Base-by-base conservation (phyloP, 805 yeast species). In the Yarrowia sp. region DNA sequence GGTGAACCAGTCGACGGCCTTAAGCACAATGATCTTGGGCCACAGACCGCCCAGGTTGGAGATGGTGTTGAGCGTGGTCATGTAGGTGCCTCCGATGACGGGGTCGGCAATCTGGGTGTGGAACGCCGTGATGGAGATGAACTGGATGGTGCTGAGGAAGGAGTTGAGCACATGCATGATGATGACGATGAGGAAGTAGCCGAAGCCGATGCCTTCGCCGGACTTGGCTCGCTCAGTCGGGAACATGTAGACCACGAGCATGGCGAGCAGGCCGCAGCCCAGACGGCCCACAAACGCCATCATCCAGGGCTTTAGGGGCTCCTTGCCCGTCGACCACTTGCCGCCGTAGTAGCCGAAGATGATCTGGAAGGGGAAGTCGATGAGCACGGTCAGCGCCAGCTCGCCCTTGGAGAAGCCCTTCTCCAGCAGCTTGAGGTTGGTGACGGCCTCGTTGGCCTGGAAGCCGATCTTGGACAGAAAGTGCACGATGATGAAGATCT, bases 91-190 rank as follows among this genome's bases (percentile, higher is more conserved):
- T 16, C 99, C 99, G 68, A 94, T 89, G 18, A 85, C 75, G 0
- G 99, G 98, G 71, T 94, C 99, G 1, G 99, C 97, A 61, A 94
- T 88, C 68, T 86, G 85, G 2, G 97, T 93, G 74, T 93, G 97
- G 79, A 94, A 94, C 0, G 98, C 96, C 70, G 91, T 87, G 42
- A 94, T 84, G 1, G 96, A 88, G 18, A 94, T 98, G 76, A 94
- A 93, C 74, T 93, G 98, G 62, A 94, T 86, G 0, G 99, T 94
- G 6, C 91, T 81, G 96, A 93, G 89, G 74, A 94, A 92, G 9
- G 96, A 88, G 16, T 96, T 89, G 33, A 90, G 71, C 27, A 93
- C 78, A 73, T 94, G 97, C 68, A 89, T 96, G 10, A 86, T 67
- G 14, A 93, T 87, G 38, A 94, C 89, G 66, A 84, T 69, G n/a